These are phyloP conservation scores for Sclerotinia minor DNA, from an alignment of 2,329 filamentous ascomycete species.

Conservation along the genomic window DNA sequence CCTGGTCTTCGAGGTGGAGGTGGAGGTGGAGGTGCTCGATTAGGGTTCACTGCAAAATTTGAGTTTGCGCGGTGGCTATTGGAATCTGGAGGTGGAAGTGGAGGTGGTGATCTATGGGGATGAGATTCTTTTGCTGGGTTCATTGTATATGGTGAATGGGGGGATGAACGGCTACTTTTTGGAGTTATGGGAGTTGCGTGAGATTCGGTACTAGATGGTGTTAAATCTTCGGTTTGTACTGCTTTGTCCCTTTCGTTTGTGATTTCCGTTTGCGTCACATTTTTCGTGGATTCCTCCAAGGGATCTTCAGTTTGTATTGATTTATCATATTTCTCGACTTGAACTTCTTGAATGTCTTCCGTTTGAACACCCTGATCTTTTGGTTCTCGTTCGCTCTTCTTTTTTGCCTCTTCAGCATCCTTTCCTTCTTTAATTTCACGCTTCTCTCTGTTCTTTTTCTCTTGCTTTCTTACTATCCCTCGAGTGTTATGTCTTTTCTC, in stretches of 20 bases:
- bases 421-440: conserved; percentile 44
- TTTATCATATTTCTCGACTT: conserved; percentile 32
- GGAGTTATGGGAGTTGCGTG: conserved; percentile 35
- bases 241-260: conserved; percentile 34
- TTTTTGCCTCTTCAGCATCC: conserved; percentile 46
- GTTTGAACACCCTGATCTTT: conserved; percentile 37
- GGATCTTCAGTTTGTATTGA: conserved; percentile 36
- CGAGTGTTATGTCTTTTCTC: conserved; percentile 48
- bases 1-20: conserved; percentile 39
- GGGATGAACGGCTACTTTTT: conserved; percentile 28
- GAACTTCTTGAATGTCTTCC: conserved; percentile 29
- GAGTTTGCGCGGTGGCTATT: conserved; percentile 1
- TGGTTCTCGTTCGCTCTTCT: conserved; percentile 43
- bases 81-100: conserved; percentile 29
- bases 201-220: conserved; percentile 27
- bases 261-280: not conserved
- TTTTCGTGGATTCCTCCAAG: conserved; percentile 3
- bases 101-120: conserved; percentile 25
- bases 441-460: conserved; percentile 46
- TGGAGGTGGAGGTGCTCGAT: conserved; percentile 26
- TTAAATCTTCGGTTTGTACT: conserved; percentile 33
- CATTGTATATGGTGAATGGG: conserved; percentile 8
- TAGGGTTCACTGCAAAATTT: too few species aligned
- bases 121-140: not conserved
- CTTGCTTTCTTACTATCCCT: conserved; percentile 45